Conservation (phyloP, 2,329 filamentous ascomycete genomes). For the Fusarium sp. region DNA sequence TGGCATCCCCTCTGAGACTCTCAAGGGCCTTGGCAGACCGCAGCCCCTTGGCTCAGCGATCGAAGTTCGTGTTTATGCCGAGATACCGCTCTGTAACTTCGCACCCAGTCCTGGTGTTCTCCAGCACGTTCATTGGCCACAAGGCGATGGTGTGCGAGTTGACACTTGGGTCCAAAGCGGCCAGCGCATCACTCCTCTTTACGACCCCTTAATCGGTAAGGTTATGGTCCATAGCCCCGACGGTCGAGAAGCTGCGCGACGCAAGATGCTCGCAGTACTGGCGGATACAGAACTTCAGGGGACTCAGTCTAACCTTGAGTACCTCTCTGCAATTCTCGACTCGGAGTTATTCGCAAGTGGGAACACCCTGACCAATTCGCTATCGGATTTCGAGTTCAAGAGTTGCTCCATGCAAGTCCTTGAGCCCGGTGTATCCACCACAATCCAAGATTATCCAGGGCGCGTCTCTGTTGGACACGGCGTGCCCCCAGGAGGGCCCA, state of each 20-base stretch:
- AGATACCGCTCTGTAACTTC: background rate
- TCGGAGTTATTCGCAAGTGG: background rate
- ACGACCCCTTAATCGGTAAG: constrained; percentile 10
- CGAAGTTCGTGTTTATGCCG: background rate
- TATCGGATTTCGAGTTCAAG: background rate
- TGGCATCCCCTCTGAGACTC: background rate
- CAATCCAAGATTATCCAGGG: background rate
- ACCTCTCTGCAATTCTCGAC: background rate
- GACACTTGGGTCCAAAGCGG: background rate
- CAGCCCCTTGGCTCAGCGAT: background rate
- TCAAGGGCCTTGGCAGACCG: background rate
- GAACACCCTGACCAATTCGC: background rate
- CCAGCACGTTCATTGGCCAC: background rate
- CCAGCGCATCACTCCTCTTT: background rate
- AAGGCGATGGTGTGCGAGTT: background rate
- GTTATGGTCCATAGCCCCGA: background rate
- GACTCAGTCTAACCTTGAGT: background rate
- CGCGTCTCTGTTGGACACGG: background rate
- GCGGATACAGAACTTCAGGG: background rate
- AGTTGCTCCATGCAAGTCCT: background rate
- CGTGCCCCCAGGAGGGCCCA: background rate
- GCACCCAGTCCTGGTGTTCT: background rate
- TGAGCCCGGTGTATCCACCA: background rate
- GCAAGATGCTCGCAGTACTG: background rate
- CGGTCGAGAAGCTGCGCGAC: background rate